These are phyloP conservation scores for Mrakia gelida DNA, from an alignment of 768 basidiomycete genomes.

Conservation along the genomic window DNA sequence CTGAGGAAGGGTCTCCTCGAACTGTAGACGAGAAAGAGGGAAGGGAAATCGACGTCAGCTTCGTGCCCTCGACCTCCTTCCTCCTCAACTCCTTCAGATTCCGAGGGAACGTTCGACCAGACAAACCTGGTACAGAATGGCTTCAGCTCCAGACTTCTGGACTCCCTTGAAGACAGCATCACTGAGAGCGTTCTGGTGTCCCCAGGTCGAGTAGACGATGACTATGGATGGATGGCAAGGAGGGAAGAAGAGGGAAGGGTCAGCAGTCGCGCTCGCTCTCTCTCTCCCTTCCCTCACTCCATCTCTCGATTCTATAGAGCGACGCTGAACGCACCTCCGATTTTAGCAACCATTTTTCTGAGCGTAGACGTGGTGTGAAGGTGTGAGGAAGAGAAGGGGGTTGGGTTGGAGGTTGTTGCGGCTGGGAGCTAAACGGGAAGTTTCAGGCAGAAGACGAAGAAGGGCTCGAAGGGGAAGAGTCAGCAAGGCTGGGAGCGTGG, in stretches of 20 bases:
- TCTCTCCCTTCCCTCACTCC: no score
- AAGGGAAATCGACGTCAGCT: not conserved
- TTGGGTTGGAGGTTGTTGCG: no score
- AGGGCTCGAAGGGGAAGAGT: no score
- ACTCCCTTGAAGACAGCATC: slow-evolving; percentile 17
- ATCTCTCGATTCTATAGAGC: no score
- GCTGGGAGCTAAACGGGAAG: no score
- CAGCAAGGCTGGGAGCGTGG: no score
- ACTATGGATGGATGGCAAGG: not conserved
- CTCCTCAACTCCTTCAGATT: not conserved
- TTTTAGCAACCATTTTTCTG: no score
- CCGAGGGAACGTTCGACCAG: no score
- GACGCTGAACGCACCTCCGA: no score
- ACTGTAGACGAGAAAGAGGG: not conserved
- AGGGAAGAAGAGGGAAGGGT: not conserved
- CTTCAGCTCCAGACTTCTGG: not conserved
- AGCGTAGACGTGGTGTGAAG: no score
- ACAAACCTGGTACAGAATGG: slow-evolving; percentile 5
- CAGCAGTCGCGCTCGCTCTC: not conserved
- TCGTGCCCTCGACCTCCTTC: not conserved
- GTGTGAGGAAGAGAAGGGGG: no score
- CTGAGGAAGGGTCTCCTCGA: slow-evolving; percentile 31
- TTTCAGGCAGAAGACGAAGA: no score
- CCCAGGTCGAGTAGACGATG: slow-evolving; percentile 26
- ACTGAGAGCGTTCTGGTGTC: slow-evolving; percentile 26